Conservation (phyloP, 2,329 filamentous ascomycete species). For the Aotearoamyces nothofagi region DNA sequence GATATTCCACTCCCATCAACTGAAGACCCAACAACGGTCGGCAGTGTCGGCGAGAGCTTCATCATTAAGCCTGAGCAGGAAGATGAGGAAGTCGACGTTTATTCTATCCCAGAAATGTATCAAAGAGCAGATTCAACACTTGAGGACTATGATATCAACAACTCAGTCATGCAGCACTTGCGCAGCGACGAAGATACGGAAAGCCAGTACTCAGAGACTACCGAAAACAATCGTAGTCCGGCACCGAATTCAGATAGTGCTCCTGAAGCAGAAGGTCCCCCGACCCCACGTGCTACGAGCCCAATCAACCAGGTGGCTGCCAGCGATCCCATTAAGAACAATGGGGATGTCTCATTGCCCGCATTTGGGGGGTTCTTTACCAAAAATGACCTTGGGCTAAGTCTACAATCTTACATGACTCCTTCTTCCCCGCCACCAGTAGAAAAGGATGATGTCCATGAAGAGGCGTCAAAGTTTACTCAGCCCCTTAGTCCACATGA, state of each 20-base stretch:
- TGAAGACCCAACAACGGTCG: slow-evolving; percentile 33
- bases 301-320: slow-evolving; percentile 16
- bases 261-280: slow-evolving; percentile 31
- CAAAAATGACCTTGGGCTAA: slow-evolving; percentile 35
- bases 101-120: slow-evolving; percentile 53
- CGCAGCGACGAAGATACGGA: slow-evolving; percentile 2
- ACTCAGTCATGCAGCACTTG: slow-evolving; percentile 19
- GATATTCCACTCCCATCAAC: slow-evolving; percentile 83
- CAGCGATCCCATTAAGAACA: slow-evolving; percentile 9
- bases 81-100: slow-evolving; percentile 48
- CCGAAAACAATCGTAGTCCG: slow-evolving; percentile 8
- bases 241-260: slow-evolving; percentile 10
- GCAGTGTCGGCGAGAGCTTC: slow-evolving; percentile 37
- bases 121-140: slow-evolving; percentile 32
- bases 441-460: slow-evolving; percentile 9
- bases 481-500: neutral
- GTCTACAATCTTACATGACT: slow-evolving; percentile 37
- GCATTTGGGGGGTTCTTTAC: slow-evolving; percentile 31
- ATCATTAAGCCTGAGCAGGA: slow-evolving; percentile 50
- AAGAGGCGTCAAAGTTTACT: neutral
- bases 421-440: slow-evolving; percentile 22
- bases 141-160: slow-evolving; percentile 37
- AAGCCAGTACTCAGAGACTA: slow-evolving; percentile 1
- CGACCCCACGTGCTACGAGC: slow-evolving; percentile 33
- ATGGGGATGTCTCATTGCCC: slow-evolving; percentile 21